Base-by-base conservation (phyloP, 495 filamentous ascomycete species). In the Neurospora sp. region DNA sequence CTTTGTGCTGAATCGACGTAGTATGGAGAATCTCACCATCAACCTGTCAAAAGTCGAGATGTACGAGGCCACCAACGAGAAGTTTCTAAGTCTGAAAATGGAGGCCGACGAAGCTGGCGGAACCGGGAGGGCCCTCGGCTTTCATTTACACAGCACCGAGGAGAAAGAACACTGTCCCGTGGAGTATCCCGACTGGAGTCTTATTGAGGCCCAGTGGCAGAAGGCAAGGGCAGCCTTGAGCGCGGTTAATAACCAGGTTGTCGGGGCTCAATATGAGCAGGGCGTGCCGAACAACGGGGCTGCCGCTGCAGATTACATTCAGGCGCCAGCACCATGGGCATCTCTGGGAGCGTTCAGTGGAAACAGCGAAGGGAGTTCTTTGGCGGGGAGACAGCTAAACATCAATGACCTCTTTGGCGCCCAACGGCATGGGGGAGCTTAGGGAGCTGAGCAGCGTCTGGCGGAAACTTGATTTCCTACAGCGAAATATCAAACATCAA, bases 1-100 rank as follows among this genome's bases (percentile, higher is more conserved):
- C 31, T 86, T 86, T 75, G 76, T 86, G 38, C 79, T 86, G 69
- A 86, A 84, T 78, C 82, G 85, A 53, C 81, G 82, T 27, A 80
- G 82, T 38, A 76, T 85, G 71, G 78, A 82, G 38, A 86, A 86
- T 72, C 71, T 85, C 22, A 72, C 78, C 37, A 47, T 86, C 22
- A 83, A 86, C 71, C 80, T 86, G 1, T 71, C 73, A 47, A 59
- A 45, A 4, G 81, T 86, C 53, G 53, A 65, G 3, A 65, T 65
- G 53, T 65, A 65, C 27, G 53, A 65, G 53, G 53, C 53, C 53
- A 65, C 53, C 7, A 65, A 65, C 53, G 53, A 65, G 7, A 65
- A 81, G 76, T 78, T 85, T 44, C 78, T 85, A 20, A 83, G 82
- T 68, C 81, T 85, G 71, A 80, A 80, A 69, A 75, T 85, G n/a